Evolutionary conservation across 176 grass and related monocot species (phyloP), one percentile per base, ranked within the genome.

Genomic region (Aechmea fasciata): DNA sequence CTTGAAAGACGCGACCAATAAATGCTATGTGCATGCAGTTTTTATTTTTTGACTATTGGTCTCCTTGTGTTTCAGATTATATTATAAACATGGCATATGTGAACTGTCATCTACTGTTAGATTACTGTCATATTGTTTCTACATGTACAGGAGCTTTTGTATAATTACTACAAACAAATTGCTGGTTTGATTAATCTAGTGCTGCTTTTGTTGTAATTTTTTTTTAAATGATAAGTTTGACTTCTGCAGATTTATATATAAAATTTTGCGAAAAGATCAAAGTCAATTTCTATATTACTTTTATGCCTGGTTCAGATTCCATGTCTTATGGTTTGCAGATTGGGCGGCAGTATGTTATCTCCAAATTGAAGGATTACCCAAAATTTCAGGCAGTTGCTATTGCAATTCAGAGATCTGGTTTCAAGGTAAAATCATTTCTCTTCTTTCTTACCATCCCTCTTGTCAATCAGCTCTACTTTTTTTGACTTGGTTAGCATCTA

Each of bases 331-430:
- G 17, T 41, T 41, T 82, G 61, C 85, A 99, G 95, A 90, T 99
- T 59, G 90, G 90, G 52, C 93, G 90, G 70, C 74, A 84, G 41
- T 99, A 90, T 84, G 95, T 99, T 77, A 88, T 99, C 50, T 94
- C 95, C 69, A 99, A 88, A 73, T 84, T 91, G 77, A 90, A 85
- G 78, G 95, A 99, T 73, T 90, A 99, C 71, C 84, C 90, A 48
- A 90, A 94, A 48, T 93, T 99, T 84, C 95, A 99, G 85, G 95
- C 95, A 52, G 87, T 94, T 74, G 90, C 95, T 74, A 94, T 99
- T 94, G 95, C 95, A 13, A 99, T 93, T 51, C 69, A 99, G 82
- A 88, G 90, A 84, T 99, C 95, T 82, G 95, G 95, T 25, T 94
- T 99, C 79, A 99, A 99, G 95, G 95, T 99, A 89, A 76, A 66